Percentiles rank a stretch among this genome's conserved stretches.
Evolutionary conservation across 306 rosid genomes (phyloP).

Genomic region (Malus domestica): ASM211411v1 NC_041791.1:2198001-2198500

Average conservation of each 20-base stretch:
- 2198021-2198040: not conserved
- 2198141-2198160: not conserved
- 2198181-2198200: not conserved
- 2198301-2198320: slow-evolving; percentile 99
- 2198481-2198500: slow-evolving; percentile 15
- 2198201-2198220: not conserved
- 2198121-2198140: not conserved
- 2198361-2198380: slow-evolving; percentile 97
- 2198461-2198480: slow-evolving; percentile 14
- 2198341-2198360: slow-evolving; percentile 98
- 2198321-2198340: slow-evolving; percentile 97
- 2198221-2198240: not conserved
- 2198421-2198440: not conserved
- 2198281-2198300: slow-evolving; percentile 94
- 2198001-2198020: not conserved
- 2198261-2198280: slow-evolving; percentile 62
- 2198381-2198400: slow-evolving; percentile 46
- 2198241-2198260: not conserved
- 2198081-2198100: not conserved
- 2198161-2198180: not conserved
- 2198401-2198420: not conserved
- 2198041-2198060: not conserved
- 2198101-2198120: not conserved
- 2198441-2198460: not conserved
- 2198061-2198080: not conserved